phyloP scores from a whole-genome alignment of 2,329 filamentous ascomycete genomes.

The Pyrenochaeta sp. region DNA sequence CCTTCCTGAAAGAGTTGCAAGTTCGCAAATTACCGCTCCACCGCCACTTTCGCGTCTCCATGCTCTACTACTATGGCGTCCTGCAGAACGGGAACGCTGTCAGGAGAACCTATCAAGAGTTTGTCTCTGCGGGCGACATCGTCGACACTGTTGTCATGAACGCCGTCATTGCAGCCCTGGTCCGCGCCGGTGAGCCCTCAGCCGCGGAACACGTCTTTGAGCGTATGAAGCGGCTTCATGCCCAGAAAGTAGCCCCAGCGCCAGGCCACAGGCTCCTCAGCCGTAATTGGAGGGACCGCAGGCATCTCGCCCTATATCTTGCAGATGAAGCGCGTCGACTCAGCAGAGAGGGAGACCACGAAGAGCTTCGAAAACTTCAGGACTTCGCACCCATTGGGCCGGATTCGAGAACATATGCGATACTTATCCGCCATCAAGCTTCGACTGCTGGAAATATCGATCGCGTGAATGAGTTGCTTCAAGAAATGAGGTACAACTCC shows the following conservation, averaged over 20 bases:
- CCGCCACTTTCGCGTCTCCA: conserved; percentile 80
- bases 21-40: conserved; percentile 72
- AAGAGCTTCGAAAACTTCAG: conserved; percentile 70
- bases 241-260: conserved; percentile 38
- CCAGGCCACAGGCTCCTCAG: conserved; percentile 42
- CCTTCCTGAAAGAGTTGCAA: conserved; percentile 83
- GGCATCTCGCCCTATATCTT: conserved; percentile 58
- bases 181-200: conserved; percentile 76
- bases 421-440: conserved; percentile 80
- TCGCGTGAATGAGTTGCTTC: conserved; percentile 74
- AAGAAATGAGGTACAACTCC: conserved; percentile 76
- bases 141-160: conserved; percentile 90
- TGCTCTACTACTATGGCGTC: conserved; percentile 86
- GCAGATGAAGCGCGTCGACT: conserved; percentile 54
- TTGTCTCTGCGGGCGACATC: conserved; percentile 85
- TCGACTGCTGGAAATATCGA: conserved; percentile 73
- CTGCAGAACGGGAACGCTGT: conserved; percentile 76
- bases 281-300: conserved; percentile 52
- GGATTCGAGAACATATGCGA: conserved; percentile 79
- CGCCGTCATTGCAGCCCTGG: conserved; percentile 80
- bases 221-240: conserved; percentile 77
- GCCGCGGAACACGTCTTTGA: conserved; percentile 83
- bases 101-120: conserved; percentile 78
- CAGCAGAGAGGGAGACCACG: conserved; percentile 56
- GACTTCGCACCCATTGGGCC: conserved; percentile 72